Evolutionary conservation across 257 asterid species (phyloP).

Genomic region (Mitragyna speciosa): DNA sequence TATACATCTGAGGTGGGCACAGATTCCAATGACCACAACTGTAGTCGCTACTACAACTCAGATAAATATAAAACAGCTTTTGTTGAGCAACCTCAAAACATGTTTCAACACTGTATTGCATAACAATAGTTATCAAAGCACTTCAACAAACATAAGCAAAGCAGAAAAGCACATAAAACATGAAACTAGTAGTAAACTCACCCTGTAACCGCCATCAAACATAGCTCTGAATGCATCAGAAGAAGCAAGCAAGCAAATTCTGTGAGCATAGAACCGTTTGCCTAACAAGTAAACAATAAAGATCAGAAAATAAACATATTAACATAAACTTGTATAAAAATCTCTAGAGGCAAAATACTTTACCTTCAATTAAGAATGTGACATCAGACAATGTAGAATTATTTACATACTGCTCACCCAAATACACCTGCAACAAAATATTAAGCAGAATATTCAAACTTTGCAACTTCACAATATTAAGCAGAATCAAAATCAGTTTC

Average conservation of each 20-base stretch:
- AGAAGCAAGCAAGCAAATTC: slow-evolving; percentile 95
- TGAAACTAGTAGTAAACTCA: slow-evolving; percentile 30
- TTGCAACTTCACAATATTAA: neutral
- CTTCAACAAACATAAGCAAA: neutral
- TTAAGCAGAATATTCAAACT: neutral
- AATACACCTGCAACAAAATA: slow-evolving; percentile 69
- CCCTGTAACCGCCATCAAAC: slow-evolving; percentile 99
- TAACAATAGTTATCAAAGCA: neutral
- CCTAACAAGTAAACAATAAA: slow-evolving; percentile 29
- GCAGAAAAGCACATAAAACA: neutral
- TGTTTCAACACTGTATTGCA: neutral
- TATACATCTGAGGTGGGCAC: neutral
- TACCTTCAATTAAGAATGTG: slow-evolving; percentile 95
- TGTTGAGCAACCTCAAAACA: slow-evolving; percentile 1
- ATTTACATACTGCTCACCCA: slow-evolving; percentile 95
- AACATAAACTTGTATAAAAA: neutral
- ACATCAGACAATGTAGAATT: slow-evolving; percentile 88
- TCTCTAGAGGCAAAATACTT: neutral
- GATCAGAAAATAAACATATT: neutral
- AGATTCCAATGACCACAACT: neutral
- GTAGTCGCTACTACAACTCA: neutral
- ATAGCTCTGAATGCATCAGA: slow-evolving; percentile 97
- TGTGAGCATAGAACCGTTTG: slow-evolving; percentile 84
- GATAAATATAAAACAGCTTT: neutral
- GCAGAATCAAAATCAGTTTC: neutral